Base-by-base conservation (phyloP, 177 flowering plant genomes). In the Vitis hybrid region DNA sequence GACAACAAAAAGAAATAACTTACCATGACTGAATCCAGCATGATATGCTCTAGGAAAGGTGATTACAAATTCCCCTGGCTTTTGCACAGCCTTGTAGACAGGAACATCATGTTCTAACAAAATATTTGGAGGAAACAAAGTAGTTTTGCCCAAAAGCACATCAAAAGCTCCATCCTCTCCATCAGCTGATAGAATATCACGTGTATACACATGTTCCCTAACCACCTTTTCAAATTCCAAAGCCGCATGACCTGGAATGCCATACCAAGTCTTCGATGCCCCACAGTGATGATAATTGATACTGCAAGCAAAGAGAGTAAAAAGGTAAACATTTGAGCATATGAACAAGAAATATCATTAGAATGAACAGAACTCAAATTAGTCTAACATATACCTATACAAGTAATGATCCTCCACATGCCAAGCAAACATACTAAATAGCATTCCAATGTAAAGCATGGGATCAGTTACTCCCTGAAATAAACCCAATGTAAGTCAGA, bases 11-110 rank as follows among this genome's bases (percentile, higher is more conserved):
- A n/a, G 46, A 35, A n/a, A 54, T 67, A 54, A 40, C 79, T 64
- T 86, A 96, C 99, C 99, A 81, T 96, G 99, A 74, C 99, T 93
- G 62, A 95, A 95, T 60, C 99, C 99, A 21, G 99, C 92, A 87
- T 95, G 99, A 79, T 95, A 95, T 70, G 99, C 94, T 58, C 98
- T 84, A 61, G 98, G 99, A 74, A 95, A 95, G 35, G 99, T 93
- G 67, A 95, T 77, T 30, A 95, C 73, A 75, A 84, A 95, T 73
- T 95, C 99, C 69, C 99, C 99, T 62, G 98, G 99, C 56, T 91
- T 91, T 67, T 95, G 99, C 48, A 92, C 89, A 60, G 99, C 97
- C 76, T 85, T 93, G 77, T 82, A 95, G 49, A 93, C 97, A 65
- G 99, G 99, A 49, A 93, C 92, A 73, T 74, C 77, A 73, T 88